phyloP scores from a whole-genome alignment of 2,329 filamentous ascomycete genomes.

The Talaromyces islandicus region DNA sequence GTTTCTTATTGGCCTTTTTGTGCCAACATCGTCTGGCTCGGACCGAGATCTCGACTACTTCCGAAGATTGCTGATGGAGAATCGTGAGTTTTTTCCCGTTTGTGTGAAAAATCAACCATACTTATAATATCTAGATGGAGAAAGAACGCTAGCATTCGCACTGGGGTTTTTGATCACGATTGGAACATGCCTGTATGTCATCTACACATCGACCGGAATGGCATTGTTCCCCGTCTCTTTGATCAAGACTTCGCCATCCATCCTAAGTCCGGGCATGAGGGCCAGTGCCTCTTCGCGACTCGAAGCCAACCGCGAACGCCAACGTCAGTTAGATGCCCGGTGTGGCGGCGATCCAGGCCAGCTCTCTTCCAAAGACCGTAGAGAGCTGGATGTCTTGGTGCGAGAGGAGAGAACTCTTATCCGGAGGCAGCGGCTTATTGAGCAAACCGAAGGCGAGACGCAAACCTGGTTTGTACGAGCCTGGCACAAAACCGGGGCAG shows the following conservation, averaged over 20 bases:
- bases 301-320: constrained; percentile 81
- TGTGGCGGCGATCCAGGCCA: constrained; percentile 68
- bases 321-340: constrained; percentile 83
- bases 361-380: constrained; percentile 76
- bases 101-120: constrained; percentile 5
- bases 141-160: constrained; percentile 85
- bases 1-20: constrained; percentile 90
- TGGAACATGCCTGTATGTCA: constrained; percentile 75
- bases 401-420: constrained; percentile 90
- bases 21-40: constrained; percentile 67
- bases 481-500: constrained; percentile 74
- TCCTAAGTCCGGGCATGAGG: constrained; percentile 73
- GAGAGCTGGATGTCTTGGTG: constrained; percentile 79
- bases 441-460: constrained; percentile 62
- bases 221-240: constrained; percentile 83
- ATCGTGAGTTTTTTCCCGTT: constrained; percentile 49
- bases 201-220: constrained; percentile 85
- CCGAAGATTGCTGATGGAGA: constrained; percentile 74
- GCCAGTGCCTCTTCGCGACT: constrained; percentile 74
- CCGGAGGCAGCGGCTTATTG: constrained; percentile 78
- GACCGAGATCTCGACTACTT: constrained; percentile 83
- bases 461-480: constrained; percentile 64
- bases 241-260: constrained; percentile 83
- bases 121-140: constrained; percentile 55
- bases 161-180: constrained; percentile 83